phyloP scores from a whole-genome alignment of 441 rosid species.

The Gossypium schwendimanii region DNA sequence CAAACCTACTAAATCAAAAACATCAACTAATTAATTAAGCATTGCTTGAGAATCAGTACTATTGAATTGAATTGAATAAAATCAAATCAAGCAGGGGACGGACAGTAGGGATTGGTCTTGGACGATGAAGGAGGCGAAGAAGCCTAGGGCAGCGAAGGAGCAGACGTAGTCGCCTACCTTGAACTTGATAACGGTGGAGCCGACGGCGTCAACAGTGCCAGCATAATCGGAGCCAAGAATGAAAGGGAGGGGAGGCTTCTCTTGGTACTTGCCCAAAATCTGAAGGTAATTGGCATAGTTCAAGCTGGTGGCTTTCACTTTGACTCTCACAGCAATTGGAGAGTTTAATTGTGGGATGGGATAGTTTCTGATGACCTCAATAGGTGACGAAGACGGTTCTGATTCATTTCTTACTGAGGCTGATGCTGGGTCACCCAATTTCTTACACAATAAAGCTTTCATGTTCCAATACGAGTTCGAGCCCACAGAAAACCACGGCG shows the following conservation, averaged over 20 bases:
- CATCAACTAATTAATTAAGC: neutral
- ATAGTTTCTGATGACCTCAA: slow-evolving; percentile 31
- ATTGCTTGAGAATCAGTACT: neutral
- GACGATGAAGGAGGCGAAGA: slow-evolving; percentile 77
- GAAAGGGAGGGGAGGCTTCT: slow-evolving; percentile 75
- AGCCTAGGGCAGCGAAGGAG: slow-evolving; percentile 50
- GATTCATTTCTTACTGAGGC: slow-evolving; percentile 24
- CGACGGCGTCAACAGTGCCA: slow-evolving; percentile 62
- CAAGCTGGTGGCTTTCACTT: slow-evolving; percentile 82
- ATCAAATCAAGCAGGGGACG: neutral
- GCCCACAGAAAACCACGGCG: too few species aligned
- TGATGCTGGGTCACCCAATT: slow-evolving; percentile 63
- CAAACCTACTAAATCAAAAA: slow-evolving; percentile 30
- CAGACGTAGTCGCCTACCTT: slow-evolving; percentile 78
- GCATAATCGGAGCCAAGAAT: slow-evolving; percentile 90
- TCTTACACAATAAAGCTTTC: slow-evolving; percentile 81
- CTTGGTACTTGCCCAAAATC: slow-evolving; percentile 79
- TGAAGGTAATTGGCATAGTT: slow-evolving; percentile 85
- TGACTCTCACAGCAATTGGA: slow-evolving; percentile 58
- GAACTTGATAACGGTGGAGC: slow-evolving; percentile 52
- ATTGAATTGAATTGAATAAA: neutral
- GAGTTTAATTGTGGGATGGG: slow-evolving; percentile 58
- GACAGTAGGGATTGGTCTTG: slow-evolving; percentile 64
- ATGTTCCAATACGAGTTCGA: too few species aligned
- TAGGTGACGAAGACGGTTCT: slow-evolving; percentile 36